These are phyloP conservation scores for Pseudogymnoascus sp. DNA, from an alignment of 2,329 filamentous ascomycete genomes.

Conservation along the genomic window DNA sequence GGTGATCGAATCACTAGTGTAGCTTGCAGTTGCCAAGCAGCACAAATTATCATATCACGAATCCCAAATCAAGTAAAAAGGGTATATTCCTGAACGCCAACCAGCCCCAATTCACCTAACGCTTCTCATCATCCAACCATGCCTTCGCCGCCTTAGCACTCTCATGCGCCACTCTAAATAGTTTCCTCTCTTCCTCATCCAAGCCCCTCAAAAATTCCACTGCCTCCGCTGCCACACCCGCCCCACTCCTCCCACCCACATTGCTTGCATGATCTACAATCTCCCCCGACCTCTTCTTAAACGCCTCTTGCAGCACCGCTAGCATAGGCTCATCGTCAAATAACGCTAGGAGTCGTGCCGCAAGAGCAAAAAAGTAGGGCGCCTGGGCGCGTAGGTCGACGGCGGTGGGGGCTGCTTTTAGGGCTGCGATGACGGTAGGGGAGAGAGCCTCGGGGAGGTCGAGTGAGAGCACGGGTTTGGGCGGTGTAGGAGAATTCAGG, in stretches of 20 bases:
- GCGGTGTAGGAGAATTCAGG: constrained; percentile 46
- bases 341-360: constrained; percentile 77
- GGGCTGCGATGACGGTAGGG: constrained; percentile 74
- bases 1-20: not conserved
- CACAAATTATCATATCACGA: not conserved
- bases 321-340: constrained; percentile 69
- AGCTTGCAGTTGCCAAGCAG: not conserved
- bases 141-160: constrained; percentile 62
- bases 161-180: constrained; percentile 71
- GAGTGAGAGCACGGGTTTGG: constrained; percentile 63
- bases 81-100: constrained; percentile 10
- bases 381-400: constrained; percentile 79
- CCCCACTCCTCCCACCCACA: constrained; percentile 65
- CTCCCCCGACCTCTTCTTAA: constrained; percentile 72
- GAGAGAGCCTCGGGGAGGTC: constrained; percentile 75
- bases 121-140: constrained; percentile 50
- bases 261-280: constrained; percentile 88
- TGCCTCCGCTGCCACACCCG: constrained; percentile 63
- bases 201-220: constrained; percentile 80
- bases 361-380: constrained; percentile 81
- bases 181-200: constrained; percentile 78
- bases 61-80: not conserved
- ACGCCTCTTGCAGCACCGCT: constrained; percentile 68
- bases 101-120: constrained; percentile 16
- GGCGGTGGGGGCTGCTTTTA: constrained; percentile 82